Conservation (phyloP, 192 early-diverging fungal species). For the Coemansia sp. region DNA sequence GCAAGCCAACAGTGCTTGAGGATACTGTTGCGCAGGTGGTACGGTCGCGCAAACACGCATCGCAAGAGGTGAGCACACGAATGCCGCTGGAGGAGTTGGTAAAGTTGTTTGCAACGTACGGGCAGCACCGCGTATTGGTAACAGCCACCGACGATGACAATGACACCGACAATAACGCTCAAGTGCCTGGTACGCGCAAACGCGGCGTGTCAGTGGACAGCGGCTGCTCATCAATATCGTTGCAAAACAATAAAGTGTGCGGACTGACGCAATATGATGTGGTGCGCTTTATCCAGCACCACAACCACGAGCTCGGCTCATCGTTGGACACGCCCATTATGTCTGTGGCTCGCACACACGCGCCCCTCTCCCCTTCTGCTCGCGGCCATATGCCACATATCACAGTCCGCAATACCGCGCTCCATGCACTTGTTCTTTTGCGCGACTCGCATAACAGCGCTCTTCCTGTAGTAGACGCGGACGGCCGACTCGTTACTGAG, state of each 20-base stretch:
- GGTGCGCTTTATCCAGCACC: constrained; percentile 50
- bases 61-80: constrained; percentile 30
- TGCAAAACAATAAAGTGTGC: constrained; percentile 10
- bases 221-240: constrained; percentile 21
- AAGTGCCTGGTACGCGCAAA: constrained; percentile 24
- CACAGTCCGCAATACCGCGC: constrained; percentile 42
- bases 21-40: constrained; percentile 40
- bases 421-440: constrained; percentile 29
- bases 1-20: constrained; percentile 31
- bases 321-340: constrained; percentile 6
- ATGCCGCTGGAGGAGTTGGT: constrained; percentile 41
- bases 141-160: constrained; percentile 5
- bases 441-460: constrained; percentile 40
- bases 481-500: constrained; percentile 44
- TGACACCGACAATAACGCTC: background rate
- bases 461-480: constrained; percentile 46
- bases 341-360: background rate
- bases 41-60: constrained; percentile 40
- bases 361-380: constrained; percentile 15
- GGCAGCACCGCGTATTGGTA: constrained; percentile 46
- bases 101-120: constrained; percentile 30
- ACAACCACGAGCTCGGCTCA: constrained; percentile 49
- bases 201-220: constrained; percentile 31
- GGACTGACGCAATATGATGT: constrained; percentile 54
- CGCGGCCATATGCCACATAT: constrained; percentile 19